Conservation (phyloP, 2,329 filamentous ascomycete genomes). For the Lecanicillium sp. region DNA sequence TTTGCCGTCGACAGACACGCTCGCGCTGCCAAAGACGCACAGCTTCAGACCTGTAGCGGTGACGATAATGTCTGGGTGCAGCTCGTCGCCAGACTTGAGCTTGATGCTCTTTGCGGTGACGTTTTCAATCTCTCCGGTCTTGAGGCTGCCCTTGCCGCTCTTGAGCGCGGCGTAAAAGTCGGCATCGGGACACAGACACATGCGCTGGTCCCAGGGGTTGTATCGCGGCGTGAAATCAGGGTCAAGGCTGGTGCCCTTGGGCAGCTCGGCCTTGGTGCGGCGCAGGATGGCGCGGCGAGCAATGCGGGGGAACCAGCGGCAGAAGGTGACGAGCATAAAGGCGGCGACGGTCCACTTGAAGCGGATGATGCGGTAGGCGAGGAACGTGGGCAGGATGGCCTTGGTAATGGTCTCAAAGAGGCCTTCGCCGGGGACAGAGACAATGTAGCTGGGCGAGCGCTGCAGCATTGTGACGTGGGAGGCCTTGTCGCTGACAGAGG, state of each 20-base stretch:
- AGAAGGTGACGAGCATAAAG: constrained; percentile 35
- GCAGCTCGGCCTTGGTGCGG: constrained; percentile 36
- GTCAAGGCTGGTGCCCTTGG: constrained; percentile 34
- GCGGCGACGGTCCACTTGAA: constrained; percentile 36
- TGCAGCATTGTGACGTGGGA: constrained; percentile 61
- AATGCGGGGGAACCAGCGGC: constrained; percentile 37
- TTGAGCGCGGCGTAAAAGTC: constrained; percentile 37
- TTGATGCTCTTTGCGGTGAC: constrained; percentile 35
- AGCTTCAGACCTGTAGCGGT: constrained; percentile 57
- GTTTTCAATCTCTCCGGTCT: constrained; percentile 37
- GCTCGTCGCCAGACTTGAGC: constrained; percentile 31
- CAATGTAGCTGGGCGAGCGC: constrained; percentile 54
- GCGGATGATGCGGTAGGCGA: constrained; percentile 37
- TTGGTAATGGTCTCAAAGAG: constrained; percentile 25
- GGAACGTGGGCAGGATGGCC: constrained; percentile 30
- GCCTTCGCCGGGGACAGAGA: constrained; percentile 36
- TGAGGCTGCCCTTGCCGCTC: constrained; percentile 28
- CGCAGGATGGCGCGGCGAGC: constrained; percentile 35
- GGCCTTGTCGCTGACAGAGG: constrained; percentile 48
- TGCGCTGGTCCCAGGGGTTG: constrained; percentile 58
- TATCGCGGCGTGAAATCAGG: constrained; percentile 48
- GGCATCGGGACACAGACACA: constrained; percentile 48
- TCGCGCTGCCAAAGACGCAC: constrained; percentile 43
- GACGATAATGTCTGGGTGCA: constrained; percentile 54
- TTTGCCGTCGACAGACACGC: constrained; percentile 41